phyloP scores from a whole-genome alignment of 441 rosid genomes.

The Erodium trifolium region DNA sequence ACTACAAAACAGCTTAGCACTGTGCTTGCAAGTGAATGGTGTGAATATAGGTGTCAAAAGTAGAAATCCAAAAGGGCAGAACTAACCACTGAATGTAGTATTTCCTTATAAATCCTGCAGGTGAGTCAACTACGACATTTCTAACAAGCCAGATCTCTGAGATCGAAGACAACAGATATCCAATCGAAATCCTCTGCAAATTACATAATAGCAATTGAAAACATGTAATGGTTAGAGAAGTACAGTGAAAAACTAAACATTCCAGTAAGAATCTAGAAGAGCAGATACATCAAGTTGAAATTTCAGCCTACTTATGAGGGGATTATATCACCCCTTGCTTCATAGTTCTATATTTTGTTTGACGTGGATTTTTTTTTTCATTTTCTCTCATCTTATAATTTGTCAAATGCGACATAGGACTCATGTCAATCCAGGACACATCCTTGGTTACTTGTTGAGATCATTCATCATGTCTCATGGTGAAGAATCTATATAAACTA shows the following conservation, averaged over 20 bases:
- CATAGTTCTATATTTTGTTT: neutral
- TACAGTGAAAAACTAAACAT: constrained; percentile 6
- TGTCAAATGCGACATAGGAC: neutral
- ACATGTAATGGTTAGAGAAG: constrained; percentile 1
- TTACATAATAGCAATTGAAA: constrained; percentile 12
- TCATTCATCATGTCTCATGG: neutral
- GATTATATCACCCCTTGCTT: neutral
- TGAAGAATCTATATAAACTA: neutral
- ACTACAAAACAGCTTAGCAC: neutral
- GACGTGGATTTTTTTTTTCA: neutral
- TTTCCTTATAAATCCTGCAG: constrained; percentile 36
- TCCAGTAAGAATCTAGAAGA: neutral
- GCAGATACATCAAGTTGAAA: neutral
- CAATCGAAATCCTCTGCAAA: constrained; percentile 54
- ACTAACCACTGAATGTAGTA: constrained; percentile 44
- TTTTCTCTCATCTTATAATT: neutral
- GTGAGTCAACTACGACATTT: constrained; percentile 30
- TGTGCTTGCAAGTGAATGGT: neutral
- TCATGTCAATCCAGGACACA: neutral
- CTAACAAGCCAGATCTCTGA: constrained; percentile 57
- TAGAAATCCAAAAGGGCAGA: neutral
- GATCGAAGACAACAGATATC: constrained; percentile 49
- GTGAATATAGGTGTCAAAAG: neutral
- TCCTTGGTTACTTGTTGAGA: neutral
- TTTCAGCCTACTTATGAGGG: neutral